These are phyloP conservation scores for Suillus subluteus DNA, from an alignment of 768 basidiomycete species.

Conservation along the genomic window DNA sequence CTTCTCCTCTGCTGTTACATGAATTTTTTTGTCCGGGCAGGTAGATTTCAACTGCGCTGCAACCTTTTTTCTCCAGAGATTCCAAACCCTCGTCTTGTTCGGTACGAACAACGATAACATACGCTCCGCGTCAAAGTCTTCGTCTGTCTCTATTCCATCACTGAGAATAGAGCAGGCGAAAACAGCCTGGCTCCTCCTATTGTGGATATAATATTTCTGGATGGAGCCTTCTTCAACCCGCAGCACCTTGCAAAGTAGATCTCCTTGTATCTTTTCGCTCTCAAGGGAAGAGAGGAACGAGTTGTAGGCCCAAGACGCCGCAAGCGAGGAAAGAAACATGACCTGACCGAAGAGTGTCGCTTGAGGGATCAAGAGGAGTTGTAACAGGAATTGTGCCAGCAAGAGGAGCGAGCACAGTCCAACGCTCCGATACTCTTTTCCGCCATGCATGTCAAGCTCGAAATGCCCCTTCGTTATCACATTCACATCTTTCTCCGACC, in stretches of 20 bases:
- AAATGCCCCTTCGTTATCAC: slow-evolving; percentile 37
- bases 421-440: slow-evolving; percentile 20
- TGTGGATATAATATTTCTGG: slow-evolving; percentile 26
- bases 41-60: slow-evolving; percentile 21
- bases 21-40: not conserved
- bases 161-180: slow-evolving; percentile 30
- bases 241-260: slow-evolving; percentile 22
- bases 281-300: slow-evolving; percentile 43
- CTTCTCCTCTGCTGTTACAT: slow-evolving; percentile 16
- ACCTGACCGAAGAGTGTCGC: slow-evolving; percentile 38
- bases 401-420: slow-evolving; percentile 37
- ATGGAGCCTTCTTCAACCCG: slow-evolving; percentile 14
- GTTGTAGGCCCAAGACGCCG: slow-evolving; percentile 40
- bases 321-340: slow-evolving; percentile 36
- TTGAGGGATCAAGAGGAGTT: slow-evolving; percentile 40
- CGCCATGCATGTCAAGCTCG: slow-evolving; percentile 20
- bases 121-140: slow-evolving; percentile 10
- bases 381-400: slow-evolving; percentile 35
- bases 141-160: slow-evolving; percentile 21
- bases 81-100: slow-evolving; percentile 29
- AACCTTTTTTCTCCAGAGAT: slow-evolving; percentile 28
- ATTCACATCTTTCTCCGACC: slow-evolving; percentile 35
- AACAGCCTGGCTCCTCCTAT: slow-evolving; percentile 27
- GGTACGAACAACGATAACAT: slow-evolving; percentile 27
- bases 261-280: slow-evolving; percentile 31